Percentiles rank a stretch among this genome's conserved stretches.
Evolutionary conservation across 192 early-diverging fungal species (phyloP).

Genomic region (Coemansia sp.): DNA sequence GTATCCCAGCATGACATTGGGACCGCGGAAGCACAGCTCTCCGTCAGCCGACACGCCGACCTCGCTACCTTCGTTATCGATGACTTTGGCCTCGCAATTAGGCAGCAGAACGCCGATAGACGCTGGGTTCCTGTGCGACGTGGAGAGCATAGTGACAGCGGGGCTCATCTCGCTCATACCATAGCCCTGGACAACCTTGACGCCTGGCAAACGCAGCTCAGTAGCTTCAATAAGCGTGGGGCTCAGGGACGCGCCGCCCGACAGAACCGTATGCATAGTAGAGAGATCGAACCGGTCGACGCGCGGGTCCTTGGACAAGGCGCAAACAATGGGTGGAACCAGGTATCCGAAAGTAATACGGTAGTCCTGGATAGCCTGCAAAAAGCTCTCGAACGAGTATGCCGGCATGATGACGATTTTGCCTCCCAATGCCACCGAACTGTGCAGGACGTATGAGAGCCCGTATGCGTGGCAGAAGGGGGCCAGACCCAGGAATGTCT

Average conservation of each 20-base stretch:
- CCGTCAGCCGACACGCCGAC: constrained; percentile 68
- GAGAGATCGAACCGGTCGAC: constrained; percentile 72
- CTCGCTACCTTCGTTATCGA: constrained; percentile 69
- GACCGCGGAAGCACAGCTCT: constrained; percentile 85
- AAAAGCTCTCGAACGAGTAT: constrained; percentile 67
- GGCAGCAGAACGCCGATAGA: constrained; percentile 74
- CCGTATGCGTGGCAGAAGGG: constrained; percentile 80
- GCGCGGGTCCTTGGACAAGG: constrained; percentile 74
- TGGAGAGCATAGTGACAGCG: constrained; percentile 46
- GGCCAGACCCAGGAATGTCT: constrained; percentile 46
- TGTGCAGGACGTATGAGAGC: constrained; percentile 57
- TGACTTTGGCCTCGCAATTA: constrained; percentile 68
- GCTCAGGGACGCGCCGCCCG: constrained; percentile 78
- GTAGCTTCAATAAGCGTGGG: constrained; percentile 61
- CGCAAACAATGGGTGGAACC: constrained; percentile 66
- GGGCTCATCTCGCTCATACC: constrained; percentile 68
- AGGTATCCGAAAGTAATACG: constrained; percentile 64
- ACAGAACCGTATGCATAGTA: constrained; percentile 63
- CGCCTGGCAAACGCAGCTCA: constrained; percentile 41
- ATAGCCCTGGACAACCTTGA: constrained; percentile 59
- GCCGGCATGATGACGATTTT: constrained; percentile 69
- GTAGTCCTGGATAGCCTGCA: constrained; percentile 65
- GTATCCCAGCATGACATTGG: constrained; percentile 88
- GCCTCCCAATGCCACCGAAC: constrained; percentile 41
- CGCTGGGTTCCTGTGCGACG: constrained; percentile 34